Evolutionary conservation across 305 asterid genomes (phyloP).

Genomic region (Fraxinus platypoda): DNA sequence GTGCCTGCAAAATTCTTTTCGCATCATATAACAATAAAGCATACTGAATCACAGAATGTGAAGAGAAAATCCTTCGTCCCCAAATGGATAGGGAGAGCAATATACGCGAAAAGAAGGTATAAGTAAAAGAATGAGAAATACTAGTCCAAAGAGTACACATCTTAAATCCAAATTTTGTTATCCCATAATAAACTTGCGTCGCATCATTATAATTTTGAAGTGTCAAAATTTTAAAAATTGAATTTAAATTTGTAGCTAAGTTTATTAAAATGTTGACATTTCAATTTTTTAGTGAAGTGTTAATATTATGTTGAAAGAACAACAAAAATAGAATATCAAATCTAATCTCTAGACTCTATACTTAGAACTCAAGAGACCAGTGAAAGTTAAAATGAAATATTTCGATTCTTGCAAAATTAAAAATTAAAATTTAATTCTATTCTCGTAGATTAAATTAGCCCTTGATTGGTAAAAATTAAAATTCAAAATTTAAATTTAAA

Average conservation of each 20-base stretch:
- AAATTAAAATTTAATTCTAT: too few relatives aligned
- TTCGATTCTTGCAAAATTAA: too few relatives aligned
- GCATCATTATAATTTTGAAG: not conserved
- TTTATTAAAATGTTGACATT: not conserved
- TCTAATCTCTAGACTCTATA: not conserved
- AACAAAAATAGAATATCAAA: too few relatives aligned
- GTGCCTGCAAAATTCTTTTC: not conserved
- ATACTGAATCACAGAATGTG: not conserved
- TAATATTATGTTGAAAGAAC: not conserved
- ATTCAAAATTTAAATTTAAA: too few relatives aligned
- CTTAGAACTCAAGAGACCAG: not conserved
- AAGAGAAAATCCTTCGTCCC: not conserved
- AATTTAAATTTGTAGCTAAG: not conserved
- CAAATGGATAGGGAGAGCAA: not conserved
- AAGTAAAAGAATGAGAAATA: not conserved
- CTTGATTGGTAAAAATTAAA: too few relatives aligned
- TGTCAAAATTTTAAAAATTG: not conserved
- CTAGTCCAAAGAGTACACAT: not conserved
- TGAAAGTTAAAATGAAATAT: too few relatives aligned
- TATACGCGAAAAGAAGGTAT: not conserved
- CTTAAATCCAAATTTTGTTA: not conserved
- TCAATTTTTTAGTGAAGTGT: not conserved
- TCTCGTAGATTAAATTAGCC: too few relatives aligned
- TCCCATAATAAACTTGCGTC: not conserved
- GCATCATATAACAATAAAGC: not conserved